Evolutionary conservation across 2,329 filamentous ascomycete species (phyloP), one percentile per base, ranked within the genome.

Genomic region (Claviceps africana): DNA sequence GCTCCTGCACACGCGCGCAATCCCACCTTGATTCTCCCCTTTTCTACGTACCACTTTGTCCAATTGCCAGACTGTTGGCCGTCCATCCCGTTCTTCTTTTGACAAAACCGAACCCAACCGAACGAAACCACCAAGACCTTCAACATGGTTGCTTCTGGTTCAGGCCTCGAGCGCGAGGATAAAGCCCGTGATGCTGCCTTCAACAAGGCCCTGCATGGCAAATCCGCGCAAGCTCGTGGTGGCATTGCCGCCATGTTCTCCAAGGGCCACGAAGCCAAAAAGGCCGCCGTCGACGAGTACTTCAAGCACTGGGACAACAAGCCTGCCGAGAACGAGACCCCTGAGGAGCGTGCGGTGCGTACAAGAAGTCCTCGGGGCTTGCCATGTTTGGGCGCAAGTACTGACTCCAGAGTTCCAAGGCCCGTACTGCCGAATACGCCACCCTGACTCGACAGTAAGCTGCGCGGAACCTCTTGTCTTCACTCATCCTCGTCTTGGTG

Each of bases 291-390:
- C 30, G 86, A 93, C 64, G 87, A 94, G 68, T 95, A 95, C 72
- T 95, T 95, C 75, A 94, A 94, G 77, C 89, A 95, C 68, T 95
- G 87, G 86, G 88, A 95, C 69, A 85, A 91, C 74, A 89, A 94
- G 72, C 70, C 73, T 46, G 85, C 74, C 33, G 82, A 78, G 56
- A 78, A 83, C 43, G 93, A 98, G 78, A 97, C 91, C 1, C 79
- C 83, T 51, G 87, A 85, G 62, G 83, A 79, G 60, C 82, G 91
- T 64, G 85, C 88, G 70, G 87, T 88, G 71, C 60, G 78, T 65
- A 48, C 43, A 48, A 22, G 4, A 13, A 28, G 42, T 9, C 30
- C 13, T 42, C 48, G 4, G 52, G 15, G 35, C 17, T n/a, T 15
- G 13, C 35, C 15, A 19, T 8, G 3, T 21, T 33, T 25, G 4